phyloP scores from a whole-genome alignment of 2,329 filamentous ascomycete species.

The Davidsoniella australis region DNA sequence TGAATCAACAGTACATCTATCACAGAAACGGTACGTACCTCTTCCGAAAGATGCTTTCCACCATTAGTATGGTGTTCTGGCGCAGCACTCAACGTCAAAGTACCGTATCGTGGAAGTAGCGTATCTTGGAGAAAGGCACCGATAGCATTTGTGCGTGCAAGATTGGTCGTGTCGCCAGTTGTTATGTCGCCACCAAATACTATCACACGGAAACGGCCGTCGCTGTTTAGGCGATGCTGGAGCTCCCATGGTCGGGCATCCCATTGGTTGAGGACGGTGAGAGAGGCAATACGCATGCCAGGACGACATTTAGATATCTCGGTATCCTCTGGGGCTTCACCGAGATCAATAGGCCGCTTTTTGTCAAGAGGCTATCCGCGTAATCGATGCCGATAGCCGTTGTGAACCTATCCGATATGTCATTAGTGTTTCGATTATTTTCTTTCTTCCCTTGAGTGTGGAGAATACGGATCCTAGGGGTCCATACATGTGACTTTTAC shows the following conservation, averaged over 20 bases:
- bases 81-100: slow-evolving; percentile 15
- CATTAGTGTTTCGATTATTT: too few species aligned
- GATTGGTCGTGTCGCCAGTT: slow-evolving; percentile 20
- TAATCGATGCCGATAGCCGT: slow-evolving; percentile 17
- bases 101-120: slow-evolving; percentile 26
- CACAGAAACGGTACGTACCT: slow-evolving; percentile 17
- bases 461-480: neutral
- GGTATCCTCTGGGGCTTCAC: slow-evolving; percentile 17
- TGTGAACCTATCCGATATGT: neutral
- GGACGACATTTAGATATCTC: slow-evolving; percentile 16
- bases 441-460: neutral
- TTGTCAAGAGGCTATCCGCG: slow-evolving; percentile 16
- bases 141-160: slow-evolving; percentile 27
- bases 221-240: slow-evolving; percentile 35
- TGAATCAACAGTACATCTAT: slow-evolving; percentile 48
- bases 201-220: slow-evolving; percentile 41
- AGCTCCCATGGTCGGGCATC: slow-evolving; percentile 40
- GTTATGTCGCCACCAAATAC: slow-evolving; percentile 45
- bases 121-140: slow-evolving; percentile 25
- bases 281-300: slow-evolving; percentile 41
- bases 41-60: neutral
- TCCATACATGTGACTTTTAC: slow-evolving; percentile 31
- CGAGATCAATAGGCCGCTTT: slow-evolving; percentile 13
- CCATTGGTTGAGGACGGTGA: slow-evolving; percentile 42
- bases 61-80: slow-evolving; percentile 12